Evolutionary conservation across 257 asterid genomes (phyloP), one percentile per base, ranked within the genome.

Genomic region (Lithospermum erythrorhizon): DNA sequence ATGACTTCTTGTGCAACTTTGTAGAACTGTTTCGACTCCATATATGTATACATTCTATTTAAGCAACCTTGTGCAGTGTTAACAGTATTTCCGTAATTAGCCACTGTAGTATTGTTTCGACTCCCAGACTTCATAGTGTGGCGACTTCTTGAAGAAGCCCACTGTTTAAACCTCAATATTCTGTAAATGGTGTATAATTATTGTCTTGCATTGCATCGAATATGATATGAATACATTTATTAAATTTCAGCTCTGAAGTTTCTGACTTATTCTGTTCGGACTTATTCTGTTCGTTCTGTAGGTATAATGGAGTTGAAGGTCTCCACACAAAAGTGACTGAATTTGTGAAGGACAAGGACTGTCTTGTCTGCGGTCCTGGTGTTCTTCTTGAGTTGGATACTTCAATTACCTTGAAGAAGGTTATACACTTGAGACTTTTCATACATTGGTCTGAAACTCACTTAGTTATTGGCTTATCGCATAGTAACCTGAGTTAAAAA

Each of bases 281-380:
- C 65, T 23, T 18, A 53, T 58, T 23, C 21, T 45, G 21, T 30
- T 59, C 19, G 59, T n/a, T 59, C 51, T 64, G 30, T 69, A 91
- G 95, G 77, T 93, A 79, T 63, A 93, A 89, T 73, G 99, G 99
- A 62, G 96, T 89, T 65, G 97, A 80, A 73, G 96, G 99, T 69
- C 95, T 93, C 61, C 97, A 93, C 70, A 83, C 88, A 8, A 83
- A 89, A 71, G 99, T 89, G 61, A 93, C 99, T 0, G 94, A 93
- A 70, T 89, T 89, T 74, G 86, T 80, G 16, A 87, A 63, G 83
- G 97, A 87, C 69, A 71, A 71, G 21, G 96, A 93, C 29, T 93
- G 99, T 70, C 89, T 89, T 22, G 94, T 84, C 67, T 93, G 99
- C 74, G 96, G 99, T 68, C 99, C 99, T 49, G 99, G 99, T n/a